These are phyloP conservation scores for Aspergillus wentii DNA, from an alignment of 495 filamentous ascomycete genomes.

Conservation along the genomic window DNA sequence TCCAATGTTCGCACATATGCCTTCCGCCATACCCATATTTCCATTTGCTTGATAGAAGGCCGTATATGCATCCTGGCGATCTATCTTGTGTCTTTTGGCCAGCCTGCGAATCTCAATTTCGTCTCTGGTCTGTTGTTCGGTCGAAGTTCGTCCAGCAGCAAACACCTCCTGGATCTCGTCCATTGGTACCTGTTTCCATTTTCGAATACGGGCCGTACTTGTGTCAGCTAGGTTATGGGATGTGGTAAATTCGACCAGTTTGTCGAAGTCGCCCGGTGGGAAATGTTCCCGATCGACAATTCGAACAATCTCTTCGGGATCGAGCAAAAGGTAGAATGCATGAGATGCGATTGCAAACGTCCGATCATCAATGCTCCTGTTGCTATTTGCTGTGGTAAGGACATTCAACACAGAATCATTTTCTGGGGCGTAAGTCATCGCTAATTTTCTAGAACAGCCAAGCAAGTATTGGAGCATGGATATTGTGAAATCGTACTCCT, in stretches of 20 bases:
- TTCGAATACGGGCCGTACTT: background rate
- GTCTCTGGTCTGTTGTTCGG: background rate
- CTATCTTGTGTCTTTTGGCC: background rate
- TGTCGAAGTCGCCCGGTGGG: background rate
- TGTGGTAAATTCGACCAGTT: background rate
- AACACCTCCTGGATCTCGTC: slow-evolving; percentile 2
- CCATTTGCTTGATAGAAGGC: background rate
- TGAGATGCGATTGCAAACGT: background rate
- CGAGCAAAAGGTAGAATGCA: background rate
- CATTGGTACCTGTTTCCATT: background rate
- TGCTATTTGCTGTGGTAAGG: background rate
- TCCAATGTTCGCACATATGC: background rate
- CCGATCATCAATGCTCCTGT: background rate
- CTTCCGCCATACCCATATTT: background rate
- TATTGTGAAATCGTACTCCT: background rate
- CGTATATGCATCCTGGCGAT: background rate
- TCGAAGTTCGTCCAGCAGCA: background rate
- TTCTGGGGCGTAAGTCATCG: background rate
- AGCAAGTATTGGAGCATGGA: background rate
- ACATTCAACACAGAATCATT: background rate
- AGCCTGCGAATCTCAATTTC: background rate
- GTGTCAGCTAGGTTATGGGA: background rate
- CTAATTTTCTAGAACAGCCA: background rate
- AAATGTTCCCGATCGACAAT: background rate
- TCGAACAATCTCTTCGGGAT: background rate